A percentile compares a stretch with the other conserved stretches of the same genome.
These are phyloP conservation scores for Rhizopogon rudus DNA, from an alignment of 768 basidiomycete species.

Conservation along the genomic window DNA sequence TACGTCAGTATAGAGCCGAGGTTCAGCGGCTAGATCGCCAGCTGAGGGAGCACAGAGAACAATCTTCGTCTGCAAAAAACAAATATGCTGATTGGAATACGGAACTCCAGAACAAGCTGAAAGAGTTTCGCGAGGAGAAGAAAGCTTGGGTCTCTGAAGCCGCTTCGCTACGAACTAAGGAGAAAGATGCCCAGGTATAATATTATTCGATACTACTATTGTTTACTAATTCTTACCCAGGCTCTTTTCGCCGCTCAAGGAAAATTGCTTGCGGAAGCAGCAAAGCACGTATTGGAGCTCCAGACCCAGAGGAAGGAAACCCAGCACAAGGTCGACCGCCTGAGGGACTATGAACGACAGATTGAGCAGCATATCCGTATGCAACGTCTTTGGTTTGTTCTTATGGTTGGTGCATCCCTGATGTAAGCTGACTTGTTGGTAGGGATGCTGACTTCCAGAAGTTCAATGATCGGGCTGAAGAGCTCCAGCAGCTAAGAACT, in stretches of 20 bases:
- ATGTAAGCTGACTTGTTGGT: constrained; percentile 8
- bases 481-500: constrained; percentile 51
- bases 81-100: constrained; percentile 83
- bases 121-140: constrained; percentile 74
- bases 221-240: constrained; percentile 28
- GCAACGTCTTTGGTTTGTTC: constrained; percentile 69
- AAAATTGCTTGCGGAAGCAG: constrained; percentile 62
- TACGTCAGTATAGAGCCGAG: constrained; percentile 70
- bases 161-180: constrained; percentile 57
- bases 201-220: neutral
- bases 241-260: constrained; percentile 66
- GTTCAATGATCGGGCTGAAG: constrained; percentile 59
- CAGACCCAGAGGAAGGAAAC: constrained; percentile 74
- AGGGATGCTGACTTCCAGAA: constrained; percentile 76
- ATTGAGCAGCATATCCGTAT: constrained; percentile 77
- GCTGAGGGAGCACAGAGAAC: constrained; percentile 66
- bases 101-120: constrained; percentile 73
- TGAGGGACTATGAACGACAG: constrained; percentile 82
- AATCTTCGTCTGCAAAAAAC: constrained; percentile 67
- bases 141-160: constrained; percentile 71
- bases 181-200: constrained; percentile 63
- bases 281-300: constrained; percentile 63
- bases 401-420: neutral
- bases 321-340: constrained; percentile 74
- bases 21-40: constrained; percentile 64